Evolutionary conservation across 2,329 filamentous ascomycete species (phyloP), one percentile per base, ranked within the genome.

Genomic region (Sphaerulina vaccinii): DNA sequence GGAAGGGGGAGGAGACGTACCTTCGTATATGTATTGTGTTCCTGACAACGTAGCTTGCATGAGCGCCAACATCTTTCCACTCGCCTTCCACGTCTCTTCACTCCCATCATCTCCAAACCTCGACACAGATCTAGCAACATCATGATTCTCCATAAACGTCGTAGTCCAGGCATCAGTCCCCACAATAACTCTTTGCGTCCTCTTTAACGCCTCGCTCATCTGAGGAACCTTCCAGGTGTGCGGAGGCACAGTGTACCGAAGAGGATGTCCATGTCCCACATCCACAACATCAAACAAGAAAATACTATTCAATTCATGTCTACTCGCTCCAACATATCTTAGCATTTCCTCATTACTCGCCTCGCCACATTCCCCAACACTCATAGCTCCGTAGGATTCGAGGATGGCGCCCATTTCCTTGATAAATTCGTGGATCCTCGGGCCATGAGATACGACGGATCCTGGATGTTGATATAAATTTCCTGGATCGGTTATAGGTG

Each of bases 271-370:
- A 79, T 80, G 77, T 18, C 80, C 52, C 18, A 52, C 67, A 24
- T 77, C 72, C 54, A 80, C 73, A 16, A 81, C 71, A 49, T 87
- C 83, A 63, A 87, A 87, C 59, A 85, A 79, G 68, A 88, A 87
- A 44, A 87, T 83, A 82, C 87, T 87, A 64, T 80, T 84, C 38
- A 87, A 68, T 63, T 87, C 82, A 24, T 76, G 74, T 10, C 79
- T 74, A 11, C 51, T 33, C 32, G 73, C 75, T 3, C 74, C 74
- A 2, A 87, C 82, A 3, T 73, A 74, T 11, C 71, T 22, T 5
- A 47, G 21, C 18, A 53, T 48, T n/a, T 22, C 35, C 18, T 27
- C 10, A 76, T 74, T 6, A 72, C 67, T 62, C 51, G 75, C 16
- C 71, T 72, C 73, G 7, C 51, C 50, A 43, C 77, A 77, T 66